Conservation (phyloP, 2,329 filamentous ascomycete genomes). For the Lasiodiplodia citricola region DNA sequence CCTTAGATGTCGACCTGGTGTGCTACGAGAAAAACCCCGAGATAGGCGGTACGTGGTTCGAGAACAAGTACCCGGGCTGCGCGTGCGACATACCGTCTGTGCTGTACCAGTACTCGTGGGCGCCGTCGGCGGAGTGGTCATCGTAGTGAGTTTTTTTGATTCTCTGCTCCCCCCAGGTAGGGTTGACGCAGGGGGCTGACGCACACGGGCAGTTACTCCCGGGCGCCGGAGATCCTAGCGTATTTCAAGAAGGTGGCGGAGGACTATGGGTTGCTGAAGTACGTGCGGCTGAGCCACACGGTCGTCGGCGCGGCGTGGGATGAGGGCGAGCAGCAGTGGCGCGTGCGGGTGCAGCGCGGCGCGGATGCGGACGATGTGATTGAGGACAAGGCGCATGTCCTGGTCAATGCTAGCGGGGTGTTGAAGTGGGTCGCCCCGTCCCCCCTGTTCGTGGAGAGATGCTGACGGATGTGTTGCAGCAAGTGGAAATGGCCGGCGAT, state of each 20-base stretch:
- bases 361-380: conserved; percentile 36
- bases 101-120: neutral
- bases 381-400: conserved; percentile 46
- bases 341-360: conserved; percentile 42
- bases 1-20: conserved; percentile 51
- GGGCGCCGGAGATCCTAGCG: neutral
- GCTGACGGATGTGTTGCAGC: neutral
- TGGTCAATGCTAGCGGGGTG: conserved; percentile 52
- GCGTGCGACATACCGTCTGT: conserved; percentile 48
- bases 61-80: conserved; percentile 49
- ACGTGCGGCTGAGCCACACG: neutral
- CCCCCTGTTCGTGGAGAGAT: too few relatives aligned
- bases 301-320: conserved; percentile 44
- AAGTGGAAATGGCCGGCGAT: conserved; percentile 53
- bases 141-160: neutral
- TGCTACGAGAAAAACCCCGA: conserved; percentile 56
- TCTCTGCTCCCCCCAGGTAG: too few relatives aligned
- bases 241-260: neutral
- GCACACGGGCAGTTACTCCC: conserved; percentile 28
- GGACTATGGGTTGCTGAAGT: neutral
- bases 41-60: conserved; percentile 53
- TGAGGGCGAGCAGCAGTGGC: conserved; percentile 46
- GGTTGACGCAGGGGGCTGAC: neutral
- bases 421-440: conserved; percentile 36
- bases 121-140: neutral